Evolutionary conservation across 345 rosid genomes (phyloP), one percentile per base, ranked within the genome.

Genomic region (Euclidium syriacum): DNA sequence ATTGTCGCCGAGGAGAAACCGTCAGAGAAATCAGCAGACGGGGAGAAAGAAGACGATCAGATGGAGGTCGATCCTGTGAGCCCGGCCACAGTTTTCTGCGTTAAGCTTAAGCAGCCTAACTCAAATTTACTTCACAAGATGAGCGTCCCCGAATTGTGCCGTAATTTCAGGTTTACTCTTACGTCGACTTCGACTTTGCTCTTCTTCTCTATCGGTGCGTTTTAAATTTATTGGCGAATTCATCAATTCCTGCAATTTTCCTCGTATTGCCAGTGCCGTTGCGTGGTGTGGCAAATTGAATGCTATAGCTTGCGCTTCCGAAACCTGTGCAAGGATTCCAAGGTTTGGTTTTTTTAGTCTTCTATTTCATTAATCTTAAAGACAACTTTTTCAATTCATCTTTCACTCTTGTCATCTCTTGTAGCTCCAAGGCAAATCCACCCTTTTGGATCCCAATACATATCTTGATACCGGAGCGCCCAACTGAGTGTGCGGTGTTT

Each of bases 371-470:
- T 4, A 25, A 7, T 64, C 38, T 10, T 1, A 42, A n/a, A n/a
- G 58, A 52, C 8, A 7, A 36, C 7, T 8, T 39, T 64, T 7
- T 38, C 11, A 20, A 12, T 25, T 8, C 35, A 4, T 17, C 22
- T 22, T 22, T 27, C 42, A 47, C 10, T n/a, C 12, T 52, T 70
- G 7, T 70, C 27, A 30, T 41, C 27, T 36, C 39, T 34, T 81
- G 71, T 60, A 94, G 99, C 77, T 94, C 99, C 18, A 86, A 66
- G 68, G 86, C 97, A 10, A 94, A 81, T 62, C 74, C 95, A 33
- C 97, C 99, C 10, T 94, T 94, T 75, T 94, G 99, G 99, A 94
- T 94, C 58, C 99, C 99, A 29, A 85, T 94, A 67, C 97, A 94
- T 68, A 83, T 87, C 70, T 83, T 94, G 65, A 86, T 94, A 65